phyloP scores from a whole-genome alignment of 169 alveolate species.

The Cryptosporidium sp. region DNA sequence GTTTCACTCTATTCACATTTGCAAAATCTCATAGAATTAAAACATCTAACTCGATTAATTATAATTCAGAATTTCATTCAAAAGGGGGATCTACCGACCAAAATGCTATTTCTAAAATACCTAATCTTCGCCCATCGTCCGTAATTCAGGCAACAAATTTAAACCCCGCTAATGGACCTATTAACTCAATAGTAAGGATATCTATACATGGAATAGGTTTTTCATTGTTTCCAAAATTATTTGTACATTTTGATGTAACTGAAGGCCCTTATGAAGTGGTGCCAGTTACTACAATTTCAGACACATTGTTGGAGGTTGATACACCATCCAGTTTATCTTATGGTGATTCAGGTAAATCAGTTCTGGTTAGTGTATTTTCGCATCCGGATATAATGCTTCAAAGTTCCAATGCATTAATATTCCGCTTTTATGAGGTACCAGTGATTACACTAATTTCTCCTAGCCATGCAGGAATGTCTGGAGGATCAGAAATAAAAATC shows the following conservation, averaged over 20 bases:
- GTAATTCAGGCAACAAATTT: constrained; percentile 65
- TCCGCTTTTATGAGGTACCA: constrained; percentile 58
- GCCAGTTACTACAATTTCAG: constrained; percentile 26
- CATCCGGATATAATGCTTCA: constrained; percentile 58
- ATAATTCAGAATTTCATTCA: not conserved
- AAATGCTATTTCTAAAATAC: not conserved
- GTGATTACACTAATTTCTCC: constrained; percentile 36
- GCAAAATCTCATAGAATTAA: constrained; percentile 24
- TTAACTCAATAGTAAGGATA: constrained; percentile 36
- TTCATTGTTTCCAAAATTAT: constrained; percentile 42
- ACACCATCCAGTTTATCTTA: constrained; percentile 35
- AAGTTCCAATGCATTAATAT: constrained; percentile 52
- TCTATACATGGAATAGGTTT: constrained; percentile 67
- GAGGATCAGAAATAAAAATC: constrained; percentile 56
- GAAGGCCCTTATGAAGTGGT: constrained; percentile 76
- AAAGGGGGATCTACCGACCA: not conserved
- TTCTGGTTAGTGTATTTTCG: constrained; percentile 43
- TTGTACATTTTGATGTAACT: constrained; percentile 70
- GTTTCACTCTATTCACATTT: not conserved
- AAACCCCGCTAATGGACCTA: constrained; percentile 64
- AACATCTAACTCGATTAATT: constrained; percentile 12
- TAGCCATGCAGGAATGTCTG: constrained; percentile 68
- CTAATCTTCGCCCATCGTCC: constrained; percentile 14
- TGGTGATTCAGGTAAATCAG: constrained; percentile 59
- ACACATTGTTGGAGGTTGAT: constrained; percentile 58